These are phyloP conservation scores for Brassica rapa DNA, from an alignment of 345 rosid genomes.

Conservation along the genomic window DNA sequence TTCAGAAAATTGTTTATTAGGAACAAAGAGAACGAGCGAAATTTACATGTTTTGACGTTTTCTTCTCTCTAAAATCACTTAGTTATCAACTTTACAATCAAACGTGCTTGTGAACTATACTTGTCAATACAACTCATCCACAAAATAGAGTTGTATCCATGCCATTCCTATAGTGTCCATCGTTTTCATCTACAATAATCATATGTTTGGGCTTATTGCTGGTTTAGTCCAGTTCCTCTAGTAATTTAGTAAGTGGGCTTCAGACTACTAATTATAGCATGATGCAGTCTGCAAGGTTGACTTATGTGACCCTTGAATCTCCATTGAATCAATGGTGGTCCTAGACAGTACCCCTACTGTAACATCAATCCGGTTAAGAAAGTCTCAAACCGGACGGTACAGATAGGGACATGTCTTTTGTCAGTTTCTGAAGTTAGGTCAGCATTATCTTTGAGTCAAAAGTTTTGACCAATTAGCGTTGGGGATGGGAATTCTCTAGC, in stretches of 20 bases:
- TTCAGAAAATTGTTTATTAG: constrained; percentile 20
- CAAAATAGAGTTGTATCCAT: background rate
- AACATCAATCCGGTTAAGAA: background rate
- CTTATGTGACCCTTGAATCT: background rate
- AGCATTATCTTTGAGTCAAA: constrained; percentile 7
- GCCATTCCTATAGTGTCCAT: background rate
- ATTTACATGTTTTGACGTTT: constrained; percentile 28
- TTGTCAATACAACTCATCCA: background rate
- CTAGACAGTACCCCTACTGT: background rate
- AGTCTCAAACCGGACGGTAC: constrained; percentile 23
- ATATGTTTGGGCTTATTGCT: constrained; percentile 6
- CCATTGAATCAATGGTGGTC: constrained; percentile 20
- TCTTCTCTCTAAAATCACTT: constrained; percentile 18
- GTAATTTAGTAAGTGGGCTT: background rate
- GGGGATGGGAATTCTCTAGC: constrained; percentile 8
- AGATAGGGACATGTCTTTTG: background rate
- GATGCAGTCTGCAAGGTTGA: constrained; percentile 15
- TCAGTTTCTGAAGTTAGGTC: background rate
- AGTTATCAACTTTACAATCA: background rate
- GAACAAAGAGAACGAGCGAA: constrained; percentile 3
- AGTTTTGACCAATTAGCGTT: constrained; percentile 16
- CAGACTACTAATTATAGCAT: no score
- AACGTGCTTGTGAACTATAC: background rate
- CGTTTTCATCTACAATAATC: background rate
- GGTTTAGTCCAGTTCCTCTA: background rate